Base-by-base conservation (phyloP, 1,284 basidiomycete species). In the Boletus smithii region DNA sequence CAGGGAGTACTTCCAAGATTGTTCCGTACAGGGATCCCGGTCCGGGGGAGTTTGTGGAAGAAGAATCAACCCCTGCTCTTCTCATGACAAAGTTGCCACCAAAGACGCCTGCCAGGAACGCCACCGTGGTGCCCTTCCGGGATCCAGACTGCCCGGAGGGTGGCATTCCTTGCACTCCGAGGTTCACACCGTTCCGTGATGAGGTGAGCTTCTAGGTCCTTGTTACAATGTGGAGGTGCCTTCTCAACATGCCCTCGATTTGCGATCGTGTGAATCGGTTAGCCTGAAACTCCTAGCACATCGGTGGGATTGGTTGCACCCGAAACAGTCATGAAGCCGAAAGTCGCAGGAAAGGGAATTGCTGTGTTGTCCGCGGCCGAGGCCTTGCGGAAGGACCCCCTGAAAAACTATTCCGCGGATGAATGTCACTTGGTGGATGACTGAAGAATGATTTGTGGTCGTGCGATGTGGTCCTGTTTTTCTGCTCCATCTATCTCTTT, bases 351-450 rank as follows among this genome's bases (percentile, higher is more conserved):
- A 20, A 73, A 67, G 41, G 71, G 70, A 8, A 66, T 70, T 34
- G 59, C 64, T 24, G 64, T 73, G 24, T 64, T 72, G 24, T 77
- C 80, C 1, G 85, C 88, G 63, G 83, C 83, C 13, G 86, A 89
- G 61, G 86, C 85, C 2, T 63, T 89, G 50, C 72, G 85, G 49
- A 85, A 79, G 59, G 83, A 88, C 62, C 87, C 87, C 2, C 68
- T 89, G 63, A 89, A 87, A 72, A 89, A 89, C 59, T 86, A 89
- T 63, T 59, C 63, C 16, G 31, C 27, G 5, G 57, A 52, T n/a
- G 63, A 56, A 31, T 53, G 46, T 40, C 41, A 36, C 9, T 20
- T 51, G 23, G 48, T 51, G 37, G 63, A 61, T 39, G 53, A 51
- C 13, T 65, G 49, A 68, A 49, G 14, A 20, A 26, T 23, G 17